Conservation (phyloP, 2,329 filamentous ascomycete genomes). For the Phaeosphaeria sp. region DNA sequence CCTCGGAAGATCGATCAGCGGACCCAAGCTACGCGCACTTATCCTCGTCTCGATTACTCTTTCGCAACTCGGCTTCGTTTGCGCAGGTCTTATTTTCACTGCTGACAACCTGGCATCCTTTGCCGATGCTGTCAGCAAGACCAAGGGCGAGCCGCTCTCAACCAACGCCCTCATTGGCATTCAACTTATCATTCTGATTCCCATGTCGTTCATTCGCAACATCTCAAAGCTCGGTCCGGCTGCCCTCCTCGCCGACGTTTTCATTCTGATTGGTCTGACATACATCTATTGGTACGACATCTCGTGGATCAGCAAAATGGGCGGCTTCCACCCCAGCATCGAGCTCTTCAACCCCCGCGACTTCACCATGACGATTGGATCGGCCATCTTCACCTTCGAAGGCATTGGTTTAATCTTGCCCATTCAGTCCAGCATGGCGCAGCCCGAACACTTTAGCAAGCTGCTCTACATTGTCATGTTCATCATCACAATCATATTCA, state of each 20-base stretch:
- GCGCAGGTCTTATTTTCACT: slow-evolving; percentile 77
- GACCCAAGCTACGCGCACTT: slow-evolving; percentile 67
- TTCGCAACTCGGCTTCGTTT: slow-evolving; percentile 80
- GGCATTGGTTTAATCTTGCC: slow-evolving; percentile 79
- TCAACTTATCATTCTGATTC: slow-evolving; percentile 70
- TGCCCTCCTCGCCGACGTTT: slow-evolving; percentile 73
- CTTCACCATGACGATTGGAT: slow-evolving; percentile 75
- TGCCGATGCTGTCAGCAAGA: slow-evolving; percentile 65
- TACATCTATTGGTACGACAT: slow-evolving; percentile 80
- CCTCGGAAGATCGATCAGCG: slow-evolving; percentile 71
- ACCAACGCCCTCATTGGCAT: slow-evolving; percentile 69
- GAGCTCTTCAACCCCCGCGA: slow-evolving; percentile 72
- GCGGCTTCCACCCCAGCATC: slow-evolving; percentile 68
- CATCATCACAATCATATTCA: slow-evolving; percentile 75
- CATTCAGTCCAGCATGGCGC: slow-evolving; percentile 77
- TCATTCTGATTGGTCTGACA: slow-evolving; percentile 72
- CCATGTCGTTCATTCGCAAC: slow-evolving; percentile 74
- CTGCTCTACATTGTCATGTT: slow-evolving; percentile 74
- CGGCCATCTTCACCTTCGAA: slow-evolving; percentile 80
- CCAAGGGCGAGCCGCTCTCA: slow-evolving; percentile 57
- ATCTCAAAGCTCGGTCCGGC: slow-evolving; percentile 76
- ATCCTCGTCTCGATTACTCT: slow-evolving; percentile 75
- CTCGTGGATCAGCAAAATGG: slow-evolving; percentile 57
- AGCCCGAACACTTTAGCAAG: slow-evolving; percentile 70
- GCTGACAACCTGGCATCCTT: slow-evolving; percentile 77